phyloP scores from a whole-genome alignment of 768 basidiomycete genomes.

The Strobilomyces dryophilus region DNA sequence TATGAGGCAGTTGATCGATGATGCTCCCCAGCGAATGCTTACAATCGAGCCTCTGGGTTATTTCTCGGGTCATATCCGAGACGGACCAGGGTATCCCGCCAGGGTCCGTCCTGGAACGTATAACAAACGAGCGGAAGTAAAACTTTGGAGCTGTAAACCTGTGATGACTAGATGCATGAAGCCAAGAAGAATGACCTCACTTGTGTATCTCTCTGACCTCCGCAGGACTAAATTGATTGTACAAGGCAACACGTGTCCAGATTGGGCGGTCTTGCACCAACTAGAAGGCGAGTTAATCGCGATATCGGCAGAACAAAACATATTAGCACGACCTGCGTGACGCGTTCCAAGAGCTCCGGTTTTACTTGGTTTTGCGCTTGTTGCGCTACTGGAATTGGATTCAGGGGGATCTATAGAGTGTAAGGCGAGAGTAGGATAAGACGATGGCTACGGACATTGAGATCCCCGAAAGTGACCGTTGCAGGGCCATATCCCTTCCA shows the following conservation, averaged over 20 bases:
- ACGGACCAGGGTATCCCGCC: slow-evolving; percentile 82
- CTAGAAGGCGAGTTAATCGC: slow-evolving; percentile 35
- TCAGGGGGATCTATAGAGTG: slow-evolving; percentile 53
- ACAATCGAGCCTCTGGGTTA: slow-evolving; percentile 73
- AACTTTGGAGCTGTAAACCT: slow-evolving; percentile 62
- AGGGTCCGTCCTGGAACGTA: slow-evolving; percentile 91
- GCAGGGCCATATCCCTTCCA: slow-evolving; percentile 82
- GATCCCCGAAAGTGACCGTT: slow-evolving; percentile 63
- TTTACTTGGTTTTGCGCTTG: slow-evolving; percentile 54
- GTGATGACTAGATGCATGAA: neutral
- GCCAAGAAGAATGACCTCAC: slow-evolving; percentile 38
- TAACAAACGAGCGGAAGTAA: slow-evolving; percentile 80
- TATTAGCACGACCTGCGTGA: slow-evolving; percentile 44
- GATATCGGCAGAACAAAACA: slow-evolving; percentile 5
- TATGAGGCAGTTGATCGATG: neutral
- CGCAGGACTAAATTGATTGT: slow-evolving; percentile 69
- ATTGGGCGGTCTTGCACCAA: slow-evolving; percentile 72
- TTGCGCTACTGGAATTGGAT: slow-evolving; percentile 59
- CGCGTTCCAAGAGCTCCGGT: slow-evolving; percentile 46
- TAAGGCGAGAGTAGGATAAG: neutral
- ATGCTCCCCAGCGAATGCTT: slow-evolving; percentile 26
- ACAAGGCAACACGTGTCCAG: slow-evolving; percentile 84
- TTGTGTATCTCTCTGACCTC: slow-evolving; percentile 74
- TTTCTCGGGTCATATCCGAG: slow-evolving; percentile 89
- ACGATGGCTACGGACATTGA: slow-evolving; percentile 31